Evolutionary conservation across 2,329 filamentous ascomycete species (phyloP), one percentile per base, ranked within the genome.

Genomic region (Clarireedia monteithiana): DNA sequence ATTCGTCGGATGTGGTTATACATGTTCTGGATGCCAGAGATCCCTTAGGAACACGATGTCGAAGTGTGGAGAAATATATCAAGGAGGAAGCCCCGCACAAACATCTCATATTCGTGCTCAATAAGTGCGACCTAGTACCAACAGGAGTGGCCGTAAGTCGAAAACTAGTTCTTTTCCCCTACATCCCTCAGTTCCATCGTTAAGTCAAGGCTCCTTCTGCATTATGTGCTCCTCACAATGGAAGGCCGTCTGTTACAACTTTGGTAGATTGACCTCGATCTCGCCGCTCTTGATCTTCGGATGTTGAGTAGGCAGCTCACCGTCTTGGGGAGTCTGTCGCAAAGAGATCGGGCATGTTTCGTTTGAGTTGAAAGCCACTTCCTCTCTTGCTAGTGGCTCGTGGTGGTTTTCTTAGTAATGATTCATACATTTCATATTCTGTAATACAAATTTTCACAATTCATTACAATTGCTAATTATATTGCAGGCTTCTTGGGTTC

Each of bases 371-470:
- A 97, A 87, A 78, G 78, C 83, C 84, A 82, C 81, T 83, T 82
- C 82, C 79, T 75, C 81, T 77, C 67, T 72, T 71, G 69, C 65
- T 74, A 79, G 79, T 75, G 73, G 75, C 74, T 74, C 74, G 75
- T 91, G 84, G 87, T 83, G 82, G 81, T 81, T 79, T 88, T 97
- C 94, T 95, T 99, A 99, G 94, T 97, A 87, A 89, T 87, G 89
- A 88, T 86, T 87, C 91, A 92, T 82, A 99, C 86, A 91, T 83
- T 55, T 54, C 36, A 45, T 15, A 26, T 30, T 30, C 9, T 30
- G 27, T 14, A 38, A 45, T 5, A 14, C 15, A n/a, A 45, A 20
- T 9, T 36, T n/a, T 50, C 20, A 30, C 23, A n/a, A 36, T 38
- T 36, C 47, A 48, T 49, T 36, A 38, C 42, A 38, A n/a, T 46